Percentiles rank a stretch among this genome's conserved stretches.
These are phyloP conservation scores for Ceratocystiopsis minuta DNA, from an alignment of 2,329 filamentous ascomycete genomes.

Conservation along the genomic window DNA sequence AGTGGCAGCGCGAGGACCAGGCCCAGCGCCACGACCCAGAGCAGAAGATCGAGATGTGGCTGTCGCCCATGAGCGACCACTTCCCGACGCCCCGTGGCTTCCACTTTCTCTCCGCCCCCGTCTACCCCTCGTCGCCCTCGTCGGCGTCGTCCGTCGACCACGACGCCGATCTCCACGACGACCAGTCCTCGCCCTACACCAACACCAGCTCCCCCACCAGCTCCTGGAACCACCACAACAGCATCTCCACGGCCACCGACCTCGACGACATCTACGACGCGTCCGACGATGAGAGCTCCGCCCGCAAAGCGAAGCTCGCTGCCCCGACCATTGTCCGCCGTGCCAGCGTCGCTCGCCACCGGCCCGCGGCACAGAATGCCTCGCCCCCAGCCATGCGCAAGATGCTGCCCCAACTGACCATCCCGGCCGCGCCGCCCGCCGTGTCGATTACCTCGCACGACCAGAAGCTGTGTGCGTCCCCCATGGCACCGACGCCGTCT, in stretches of 20 bases:
- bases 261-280: conserved; percentile 82
- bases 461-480: conserved; percentile 33
- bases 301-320: conserved; percentile 25
- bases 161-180: conserved; percentile 25
- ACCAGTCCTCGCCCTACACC: conserved; percentile 17
- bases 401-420: conserved; percentile 31
- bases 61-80: conserved; percentile 42
- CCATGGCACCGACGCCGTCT: conserved; percentile 45
- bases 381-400: conserved; percentile 10
- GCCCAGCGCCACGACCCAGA: conserved; percentile 15
- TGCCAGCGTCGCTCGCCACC: conserved; percentile 15
- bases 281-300: conserved; percentile 51
- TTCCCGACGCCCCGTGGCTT: conserved; percentile 56
- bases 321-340: conserved; percentile 19
- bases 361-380: too few relatives aligned
- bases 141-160: conserved; percentile 31
- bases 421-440: conserved; percentile 24
- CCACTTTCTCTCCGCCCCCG: conserved; percentile 44
- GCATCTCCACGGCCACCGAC: conserved; percentile 47
- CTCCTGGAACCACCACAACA: conserved; percentile 36
- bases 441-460: conserved; percentile 17
- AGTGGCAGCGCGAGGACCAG: conserved; percentile 3
- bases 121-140: conserved; percentile 43
- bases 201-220: conserved; percentile 23
- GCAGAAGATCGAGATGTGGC: conserved; percentile 38